Percentiles rank a stretch among this genome's conserved stretches.
phyloP scores from a whole-genome alignment of 305 asterid genomes.

The Petunia hybrid region DNA sequence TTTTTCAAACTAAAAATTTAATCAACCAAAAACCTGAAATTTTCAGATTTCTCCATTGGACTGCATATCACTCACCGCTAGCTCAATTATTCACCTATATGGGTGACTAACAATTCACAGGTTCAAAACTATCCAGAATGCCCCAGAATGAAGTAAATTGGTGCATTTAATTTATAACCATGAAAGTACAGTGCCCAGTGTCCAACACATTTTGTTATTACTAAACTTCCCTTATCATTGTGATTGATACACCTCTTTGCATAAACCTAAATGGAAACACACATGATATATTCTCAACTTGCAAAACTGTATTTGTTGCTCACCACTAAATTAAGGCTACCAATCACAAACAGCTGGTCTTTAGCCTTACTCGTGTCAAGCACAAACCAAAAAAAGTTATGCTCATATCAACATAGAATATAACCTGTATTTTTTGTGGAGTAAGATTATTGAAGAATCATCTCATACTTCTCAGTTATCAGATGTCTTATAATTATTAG shows the following conservation, averaged over 20 bases:
- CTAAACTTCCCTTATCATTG: neutral
- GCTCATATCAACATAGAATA: neutral
- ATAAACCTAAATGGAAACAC: neutral
- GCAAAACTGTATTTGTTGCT: slow-evolving; percentile 16
- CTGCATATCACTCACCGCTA: slow-evolving; percentile 15
- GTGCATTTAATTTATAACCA: slow-evolving; percentile 1
- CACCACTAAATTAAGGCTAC: neutral
- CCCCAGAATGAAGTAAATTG: slow-evolving; percentile 19
- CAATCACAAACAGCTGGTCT: neutral
- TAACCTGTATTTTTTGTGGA: neutral
- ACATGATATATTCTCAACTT: neutral
- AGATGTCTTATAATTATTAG: neutral
- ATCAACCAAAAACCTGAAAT: neutral
- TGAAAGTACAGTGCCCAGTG: slow-evolving; percentile 7
- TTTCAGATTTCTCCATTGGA: neutral
- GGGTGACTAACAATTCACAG: neutral
- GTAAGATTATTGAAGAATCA: slow-evolving; percentile 3
- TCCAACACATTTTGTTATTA: neutral
- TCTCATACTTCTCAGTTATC: neutral
- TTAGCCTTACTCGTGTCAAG: neutral
- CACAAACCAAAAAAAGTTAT: slow-evolving; percentile 8
- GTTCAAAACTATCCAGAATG: slow-evolving; percentile 1
- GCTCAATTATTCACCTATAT: neutral
- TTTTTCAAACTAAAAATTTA: neutral
- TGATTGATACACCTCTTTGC: slow-evolving; percentile 21